Evolutionary conservation across 306 rosid species (phyloP), one percentile per base, ranked within the genome.

Genomic region (Fragaria ananassa): DNA sequence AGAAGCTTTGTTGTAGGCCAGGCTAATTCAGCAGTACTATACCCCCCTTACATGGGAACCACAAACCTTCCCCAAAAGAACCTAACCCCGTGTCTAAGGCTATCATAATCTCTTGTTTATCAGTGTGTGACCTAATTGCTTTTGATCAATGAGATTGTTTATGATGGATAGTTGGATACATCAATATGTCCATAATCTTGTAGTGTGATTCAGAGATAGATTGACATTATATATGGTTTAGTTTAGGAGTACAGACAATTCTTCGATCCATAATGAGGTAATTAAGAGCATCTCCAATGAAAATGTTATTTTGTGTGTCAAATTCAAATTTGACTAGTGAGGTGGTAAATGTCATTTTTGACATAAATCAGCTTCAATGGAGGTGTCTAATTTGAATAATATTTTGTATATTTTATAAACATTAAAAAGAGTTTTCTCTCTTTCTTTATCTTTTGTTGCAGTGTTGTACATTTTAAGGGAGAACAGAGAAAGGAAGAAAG

Each of bases 1-100:
- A 70, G 74, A 53, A 76, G 72, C 88, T 76, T 77, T 81, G 83
- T 64, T 76, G 83, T 74, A 68, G 72, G 78, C 45, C 82, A 80
- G 57, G 19, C 78, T 69, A 80, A 70, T 60, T 70, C 76, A 78
- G 83, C 49, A 79, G 44, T 64, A 64, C 46, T 17, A 6, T 17
- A 6, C 11, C 45, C 15, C 23, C 85, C 57, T 11, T 60, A 27
- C 75, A 72, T 82, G 76, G 86, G 84, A 78, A 14, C 41, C 67
- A 42, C 11, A 42, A 42, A 1, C 8, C 81, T 62, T 29, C 25
- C 45, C 69, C 45, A 34, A 63, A 35, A 34, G n/a, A 63, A 57
- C 70, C 64, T 46, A 25, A 66, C 68, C 84, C 31, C 76, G 23
- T 29, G 67, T 27, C 50, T 34, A 51, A 78, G 25, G 53, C 74